Evolutionary conservation across 2,329 filamentous ascomycete species (phyloP).

Genomic region (Pseudocercospora macadamiae): DNA sequence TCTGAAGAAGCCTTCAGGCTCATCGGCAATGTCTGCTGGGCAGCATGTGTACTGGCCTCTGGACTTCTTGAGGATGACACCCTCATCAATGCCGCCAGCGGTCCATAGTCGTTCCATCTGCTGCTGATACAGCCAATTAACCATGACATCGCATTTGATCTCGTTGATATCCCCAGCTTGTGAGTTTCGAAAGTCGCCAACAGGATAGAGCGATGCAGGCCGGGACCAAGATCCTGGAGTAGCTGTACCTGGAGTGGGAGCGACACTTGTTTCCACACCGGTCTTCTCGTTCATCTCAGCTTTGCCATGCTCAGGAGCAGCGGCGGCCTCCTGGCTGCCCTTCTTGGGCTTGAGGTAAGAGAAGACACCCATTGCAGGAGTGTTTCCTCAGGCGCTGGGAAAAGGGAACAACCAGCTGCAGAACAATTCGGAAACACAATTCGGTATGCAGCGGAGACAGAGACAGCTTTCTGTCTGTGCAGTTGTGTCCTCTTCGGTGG

Average conservation of each 20-base stretch:
- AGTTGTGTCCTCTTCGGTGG: background rate
- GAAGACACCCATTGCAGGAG: slow-evolving; percentile 27
- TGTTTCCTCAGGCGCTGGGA: background rate
- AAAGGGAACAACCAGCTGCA: background rate
- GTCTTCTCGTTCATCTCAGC: slow-evolving; percentile 21
- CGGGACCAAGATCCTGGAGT: slow-evolving; percentile 38
- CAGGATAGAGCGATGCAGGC: slow-evolving; percentile 41
- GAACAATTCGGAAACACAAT: background rate
- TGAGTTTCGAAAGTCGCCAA: slow-evolving; percentile 42
- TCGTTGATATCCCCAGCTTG: slow-evolving; percentile 52
- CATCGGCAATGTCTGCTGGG: slow-evolving; percentile 50
- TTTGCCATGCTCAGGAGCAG: slow-evolving; percentile 12
- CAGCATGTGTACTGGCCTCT: slow-evolving; percentile 57
- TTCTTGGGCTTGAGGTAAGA: slow-evolving; percentile 31
- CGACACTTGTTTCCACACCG: slow-evolving; percentile 4
- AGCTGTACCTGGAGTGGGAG: slow-evolving; percentile 24
- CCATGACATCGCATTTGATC: slow-evolving; percentile 64
- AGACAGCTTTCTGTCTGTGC: too few species aligned
- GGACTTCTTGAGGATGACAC: slow-evolving; percentile 58
- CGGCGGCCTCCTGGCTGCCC: slow-evolving; percentile 18
- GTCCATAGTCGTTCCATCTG: slow-evolving; percentile 61
- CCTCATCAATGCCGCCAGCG: slow-evolving; percentile 53
- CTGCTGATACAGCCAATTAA: slow-evolving; percentile 65
- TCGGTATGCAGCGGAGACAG: background rate
- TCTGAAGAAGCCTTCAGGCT: slow-evolving; percentile 54